Base-by-base conservation (phyloP, 1,284 basidiomycete genomes). In the Ustilago esculenta region DNA sequence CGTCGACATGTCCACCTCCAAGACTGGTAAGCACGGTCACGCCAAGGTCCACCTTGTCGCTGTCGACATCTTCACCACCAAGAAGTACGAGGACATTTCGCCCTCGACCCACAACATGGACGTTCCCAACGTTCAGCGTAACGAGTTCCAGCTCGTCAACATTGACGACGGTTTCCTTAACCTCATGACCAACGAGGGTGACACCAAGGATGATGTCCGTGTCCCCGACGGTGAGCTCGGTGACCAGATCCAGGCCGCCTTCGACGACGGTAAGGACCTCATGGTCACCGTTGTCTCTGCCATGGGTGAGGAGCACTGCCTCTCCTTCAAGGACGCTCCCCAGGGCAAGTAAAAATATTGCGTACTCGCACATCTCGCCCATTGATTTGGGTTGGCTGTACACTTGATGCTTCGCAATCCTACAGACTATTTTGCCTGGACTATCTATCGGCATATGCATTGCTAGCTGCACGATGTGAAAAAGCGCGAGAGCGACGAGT, bases 101-200 rank as follows among this genome's bases (percentile, higher is more conserved):
- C 95, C 95, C 82, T 98, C 96, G 81, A 96, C 92, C 81, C 93
- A 96, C 88, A 96, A 96, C 87, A 92, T 98, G 92, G 94, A 97
- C 82, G 95, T 98, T 81, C 95, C 95, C 84, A 91, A 97, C 86
- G 94, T 98, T 82, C 75, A 57, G 56, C 92, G 95, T 84, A 87
- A 86, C 67, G 96, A 98, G 88, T 98, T 89, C 87, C 88, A 91
- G 83, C 90, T 98, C 81, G 91, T 93, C 83, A 83, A 84, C 83
- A 81, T 83, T 72, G 73, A 83, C 75, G 83, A 84, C 63, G 83
- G 89, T 75, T 97, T 90, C 88, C 90, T 98, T 81, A 97, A 94
- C 88, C 88, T 98, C 82, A 91, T 98, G 91, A 88, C 86, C 79
- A 67, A 82, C 79, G 94, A 97, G 65, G 94, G 94, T 68, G 82